Conservation (phyloP, 768 basidiomycete species). For the Collybiopsis luxurians region DNA sequence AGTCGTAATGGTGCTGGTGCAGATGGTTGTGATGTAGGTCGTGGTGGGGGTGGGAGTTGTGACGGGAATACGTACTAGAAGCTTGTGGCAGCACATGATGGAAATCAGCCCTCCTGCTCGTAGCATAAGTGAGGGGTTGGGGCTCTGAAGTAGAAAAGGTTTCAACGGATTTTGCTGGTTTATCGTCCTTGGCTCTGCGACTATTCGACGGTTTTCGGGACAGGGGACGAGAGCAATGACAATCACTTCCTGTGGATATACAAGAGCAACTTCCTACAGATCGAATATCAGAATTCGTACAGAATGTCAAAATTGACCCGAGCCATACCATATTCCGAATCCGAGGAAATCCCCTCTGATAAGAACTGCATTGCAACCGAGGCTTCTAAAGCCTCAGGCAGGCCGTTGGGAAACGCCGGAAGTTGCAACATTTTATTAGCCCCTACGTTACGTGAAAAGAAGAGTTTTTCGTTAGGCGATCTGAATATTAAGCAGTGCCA, state of each 20-base stretch:
- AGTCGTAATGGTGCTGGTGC: slow-evolving; percentile 19
- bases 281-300: slow-evolving; percentile 22
- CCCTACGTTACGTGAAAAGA: slow-evolving; percentile 33
- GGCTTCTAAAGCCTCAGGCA: slow-evolving; percentile 67
- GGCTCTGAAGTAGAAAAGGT: slow-evolving; percentile 10
- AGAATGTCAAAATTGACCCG: slow-evolving; percentile 23
- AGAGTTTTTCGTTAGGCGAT: slow-evolving; percentile 44
- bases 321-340: slow-evolving; percentile 64
- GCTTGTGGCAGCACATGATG: slow-evolving; percentile 72
- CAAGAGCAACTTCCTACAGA: slow-evolving; percentile 48
- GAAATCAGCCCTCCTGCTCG: slow-evolving; percentile 60
- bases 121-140: slow-evolving; percentile 43
- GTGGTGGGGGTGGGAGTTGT: slow-evolving; percentile 39
- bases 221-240: slow-evolving; percentile 47
- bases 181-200: slow-evolving; percentile 22
- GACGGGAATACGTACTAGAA: slow-evolving; percentile 48
- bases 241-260: slow-evolving; percentile 45
- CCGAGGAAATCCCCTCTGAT: slow-evolving; percentile 50
- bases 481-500: slow-evolving; percentile 15
- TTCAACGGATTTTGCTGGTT: slow-evolving; percentile 1
- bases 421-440: slow-evolving; percentile 56
- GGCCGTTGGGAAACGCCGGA: slow-evolving; percentile 80
- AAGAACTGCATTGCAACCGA: slow-evolving; percentile 44
- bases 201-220: slow-evolving; percentile 42
- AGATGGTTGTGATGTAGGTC: slow-evolving; percentile 44